Evolutionary conservation across 441 rosid species (phyloP).

Genomic region (Bocquillonia castaneifolia): DNA sequence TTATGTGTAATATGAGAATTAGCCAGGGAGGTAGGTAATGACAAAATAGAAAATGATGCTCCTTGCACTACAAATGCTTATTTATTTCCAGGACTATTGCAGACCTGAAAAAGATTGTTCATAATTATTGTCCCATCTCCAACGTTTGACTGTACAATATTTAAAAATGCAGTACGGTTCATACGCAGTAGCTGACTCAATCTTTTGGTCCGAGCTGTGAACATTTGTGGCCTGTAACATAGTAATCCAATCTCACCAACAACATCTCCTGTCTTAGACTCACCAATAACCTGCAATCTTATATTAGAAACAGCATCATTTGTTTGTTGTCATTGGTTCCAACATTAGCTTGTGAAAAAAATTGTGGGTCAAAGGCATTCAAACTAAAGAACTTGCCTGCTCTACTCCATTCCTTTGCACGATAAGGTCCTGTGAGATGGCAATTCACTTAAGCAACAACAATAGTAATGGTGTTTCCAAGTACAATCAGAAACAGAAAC

Average conservation of each 20-base stretch:
- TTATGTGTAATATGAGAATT: too few species aligned
- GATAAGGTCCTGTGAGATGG: slow-evolving; percentile 55
- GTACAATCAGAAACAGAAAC: background rate
- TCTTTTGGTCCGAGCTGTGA: slow-evolving; percentile 77
- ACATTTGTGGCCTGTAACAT: slow-evolving; percentile 79
- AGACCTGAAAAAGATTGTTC: slow-evolving; percentile 87
- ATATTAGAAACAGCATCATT: background rate
- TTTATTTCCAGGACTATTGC: slow-evolving; percentile 1
- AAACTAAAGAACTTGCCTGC: slow-evolving; percentile 44
- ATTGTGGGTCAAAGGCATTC: slow-evolving; percentile 9
- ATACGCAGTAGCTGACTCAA: slow-evolving; percentile 78
- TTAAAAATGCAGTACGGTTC: slow-evolving; percentile 71
- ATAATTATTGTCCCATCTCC: slow-evolving; percentile 87
- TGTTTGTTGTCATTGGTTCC: too few species aligned
- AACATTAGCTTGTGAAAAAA: slow-evolving; percentile 10
- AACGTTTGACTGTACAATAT: slow-evolving; percentile 71
- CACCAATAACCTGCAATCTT: slow-evolving; percentile 54
- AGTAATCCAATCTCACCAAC: slow-evolving; percentile 79
- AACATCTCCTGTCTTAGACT: slow-evolving; percentile 61
- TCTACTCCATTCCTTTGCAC: slow-evolving; percentile 48
- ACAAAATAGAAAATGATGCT: background rate
- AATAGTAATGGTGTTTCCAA: background rate
- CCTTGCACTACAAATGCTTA: too few species aligned
- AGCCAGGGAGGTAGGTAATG: background rate
- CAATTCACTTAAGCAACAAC: slow-evolving; percentile 25